phyloP scores from a whole-genome alignment of 139 green algal genomes.

The Tetraselmis striata region DNA sequence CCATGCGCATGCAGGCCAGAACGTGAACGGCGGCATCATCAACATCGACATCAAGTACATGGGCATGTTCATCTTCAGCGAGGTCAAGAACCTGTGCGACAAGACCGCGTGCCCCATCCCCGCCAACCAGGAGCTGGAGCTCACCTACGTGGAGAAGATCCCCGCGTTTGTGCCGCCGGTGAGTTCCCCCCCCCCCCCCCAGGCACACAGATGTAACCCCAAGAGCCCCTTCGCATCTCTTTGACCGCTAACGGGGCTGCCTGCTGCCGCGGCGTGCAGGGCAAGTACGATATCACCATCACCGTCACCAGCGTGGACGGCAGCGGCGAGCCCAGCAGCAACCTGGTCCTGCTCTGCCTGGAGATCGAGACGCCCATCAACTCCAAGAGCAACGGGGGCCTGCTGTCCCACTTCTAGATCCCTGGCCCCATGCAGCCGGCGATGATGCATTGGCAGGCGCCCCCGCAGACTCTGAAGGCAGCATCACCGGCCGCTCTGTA shows the following conservation, averaged over 20 bases:
- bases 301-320: background rate
- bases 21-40: background rate
- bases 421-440: too few species aligned
- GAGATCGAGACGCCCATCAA: background rate
- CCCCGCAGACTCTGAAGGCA: too few species aligned
- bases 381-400: too few species aligned
- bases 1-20: background rate
- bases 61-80: background rate
- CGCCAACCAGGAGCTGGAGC: background rate
- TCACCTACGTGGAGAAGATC: background rate
- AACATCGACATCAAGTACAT: background rate
- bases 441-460: too few species aligned
- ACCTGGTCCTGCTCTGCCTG: background rate
- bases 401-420: too few species aligned
- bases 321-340: background rate
- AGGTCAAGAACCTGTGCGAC: background rate
- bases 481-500: too few species aligned
- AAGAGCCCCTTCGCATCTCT: too few species aligned
- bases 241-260: too few species aligned
- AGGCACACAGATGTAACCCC: too few species aligned
- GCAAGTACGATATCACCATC: background rate
- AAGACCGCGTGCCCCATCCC: background rate
- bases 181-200: background rate
- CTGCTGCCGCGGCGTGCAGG: too few species aligned
- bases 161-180: background rate